Evolutionary conservation across 208 protist species (phyloP), one percentile per base, ranked within the genome.

Genomic region (Crithidia sp.): DNA sequence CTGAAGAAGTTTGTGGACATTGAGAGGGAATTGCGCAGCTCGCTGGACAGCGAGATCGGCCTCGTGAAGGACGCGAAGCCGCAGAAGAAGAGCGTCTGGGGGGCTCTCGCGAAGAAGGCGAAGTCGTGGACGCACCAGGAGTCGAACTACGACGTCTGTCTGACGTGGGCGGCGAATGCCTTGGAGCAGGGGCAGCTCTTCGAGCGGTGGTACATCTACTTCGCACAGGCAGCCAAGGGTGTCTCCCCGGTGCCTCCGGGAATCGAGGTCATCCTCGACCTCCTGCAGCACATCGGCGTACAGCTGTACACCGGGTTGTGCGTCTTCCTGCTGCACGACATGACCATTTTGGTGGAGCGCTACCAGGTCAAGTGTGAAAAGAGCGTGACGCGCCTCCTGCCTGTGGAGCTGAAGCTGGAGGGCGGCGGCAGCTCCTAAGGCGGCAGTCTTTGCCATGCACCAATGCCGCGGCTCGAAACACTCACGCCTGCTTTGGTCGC

Each of bases 161-260:
- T 95, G 36, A 82, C 74, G 9, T 92, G 90, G 86, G 83, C 84
- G 13, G 53, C 76, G 16, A 92, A 88, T 59, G 86, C 82, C 62
- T 70, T 95, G 37, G 85, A 91, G 64, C 81, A 91, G 67, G 78
- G 78, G 14, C 90, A 95, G 76, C 73, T 95, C 12, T 91, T 92
- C 62, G 85, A 92, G 53, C 73, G 76, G 36, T 95, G 90, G 88
- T 82, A 81, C 59, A 79, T 89, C 41, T 91, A 91, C 79, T 92
- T 89, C 61, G 72, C 65, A 0, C 80, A 89, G 59, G 80, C 84
- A 9, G 72, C 73, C 19, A 59, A 71, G 52, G 52, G 76, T 6
- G 50, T 79, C 37, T 74, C 73, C 49, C 68, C 70, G 8, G 69
- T 74, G 39, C 60, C 73, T 10, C 67, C 74, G 28, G 74, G 67